Evolutionary conservation across 768 basidiomycete species (phyloP).

Genomic region (Thelephora ganbajun): DNA sequence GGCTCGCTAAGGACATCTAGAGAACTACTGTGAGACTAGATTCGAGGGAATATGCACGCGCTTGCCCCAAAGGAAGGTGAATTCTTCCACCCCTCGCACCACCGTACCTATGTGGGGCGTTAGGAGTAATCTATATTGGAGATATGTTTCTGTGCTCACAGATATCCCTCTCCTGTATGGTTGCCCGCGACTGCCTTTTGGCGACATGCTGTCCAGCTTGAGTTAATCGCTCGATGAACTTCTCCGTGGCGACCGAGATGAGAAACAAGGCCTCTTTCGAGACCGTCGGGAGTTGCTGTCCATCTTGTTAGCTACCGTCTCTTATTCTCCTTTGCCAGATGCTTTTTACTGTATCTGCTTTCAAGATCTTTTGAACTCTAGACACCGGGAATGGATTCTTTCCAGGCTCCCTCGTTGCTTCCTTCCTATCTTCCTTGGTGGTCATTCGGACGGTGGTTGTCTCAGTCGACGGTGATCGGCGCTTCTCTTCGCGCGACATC

Average conservation of each 20-base stretch:
- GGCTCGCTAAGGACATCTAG: conserved; percentile 36
- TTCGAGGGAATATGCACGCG: neutral
- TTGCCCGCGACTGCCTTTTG: conserved; percentile 54
- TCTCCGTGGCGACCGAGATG: conserved; percentile 76
- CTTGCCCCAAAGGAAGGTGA: conserved; percentile 65
- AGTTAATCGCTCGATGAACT: conserved; percentile 67
- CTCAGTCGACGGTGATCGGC: too few species aligned
- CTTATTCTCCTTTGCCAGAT: neutral
- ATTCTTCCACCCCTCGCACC: conserved; percentile 58
- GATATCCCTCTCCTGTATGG: conserved; percentile 67
- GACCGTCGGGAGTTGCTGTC: conserved; percentile 61
- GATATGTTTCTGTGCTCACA: neutral
- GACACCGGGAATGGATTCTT: conserved; percentile 65
- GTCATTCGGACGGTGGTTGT: conserved; percentile 2
- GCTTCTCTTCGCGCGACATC: too few species aligned
- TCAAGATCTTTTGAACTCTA: conserved; percentile 73
- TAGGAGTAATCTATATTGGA: neutral
- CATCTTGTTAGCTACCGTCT: neutral
- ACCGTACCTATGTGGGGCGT: conserved; percentile 32
- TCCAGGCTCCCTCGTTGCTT: conserved; percentile 30
- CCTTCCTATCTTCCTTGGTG: conserved; percentile 7
- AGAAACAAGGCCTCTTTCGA: conserved; percentile 68
- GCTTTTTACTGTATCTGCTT: conserved; percentile 69
- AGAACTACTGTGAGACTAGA: conserved; percentile 30
- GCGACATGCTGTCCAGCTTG: conserved; percentile 63